Evolutionary conservation across 2,329 filamentous ascomycete species (phyloP), one percentile per base, ranked within the genome.

Genomic region (Fusarium pseudocircinatum): DNA sequence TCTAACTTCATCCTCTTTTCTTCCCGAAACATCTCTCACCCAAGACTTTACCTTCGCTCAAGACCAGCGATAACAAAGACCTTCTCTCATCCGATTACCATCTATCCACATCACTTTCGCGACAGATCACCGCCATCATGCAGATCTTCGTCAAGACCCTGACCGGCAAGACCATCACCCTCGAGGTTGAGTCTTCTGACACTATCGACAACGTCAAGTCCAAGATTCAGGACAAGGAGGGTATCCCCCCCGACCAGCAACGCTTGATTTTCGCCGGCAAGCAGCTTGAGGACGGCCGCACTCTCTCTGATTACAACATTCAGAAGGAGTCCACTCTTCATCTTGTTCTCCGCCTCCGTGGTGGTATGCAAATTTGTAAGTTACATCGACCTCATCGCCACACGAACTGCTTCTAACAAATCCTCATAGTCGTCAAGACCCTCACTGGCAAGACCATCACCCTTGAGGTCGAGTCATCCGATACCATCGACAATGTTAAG

Each of bases 121-220:
- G 40, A 70, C 73, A 67, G 77, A 78, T 77, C 78, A 78, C 78
- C 81, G 82, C 76, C 85, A 91, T 77, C 84, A 97, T 97, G 95
- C 95, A 97, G 90, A 97, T 98, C 89, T 98, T 97, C 85, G 95
- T 97, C 81, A 97, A 97, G 92, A 97, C 95, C 79, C 90, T 97
- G 80, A 97, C 95, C 84, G 95, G 95, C 80, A 84, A 84, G 82
- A 84, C 82, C 73, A 84, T 84, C 77, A 84, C 82, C 64, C 81
- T 83, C 44, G 87, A 97, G 86, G 94, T 97, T 10, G 94, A 97
- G 83, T 95, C 93, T 0, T 94, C 91, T 5, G 95, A 97, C 80
- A 97, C 95, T 56, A 97, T 97, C 84, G 95, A 97, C 87, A 97
- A 98, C 73, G 96, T 98, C 39, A 98, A 98, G 92, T 91, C 89